These are phyloP conservation scores for Biscogniauxia sp. DNA, from an alignment of 2,329 filamentous ascomycete species.

Conservation along the genomic window DNA sequence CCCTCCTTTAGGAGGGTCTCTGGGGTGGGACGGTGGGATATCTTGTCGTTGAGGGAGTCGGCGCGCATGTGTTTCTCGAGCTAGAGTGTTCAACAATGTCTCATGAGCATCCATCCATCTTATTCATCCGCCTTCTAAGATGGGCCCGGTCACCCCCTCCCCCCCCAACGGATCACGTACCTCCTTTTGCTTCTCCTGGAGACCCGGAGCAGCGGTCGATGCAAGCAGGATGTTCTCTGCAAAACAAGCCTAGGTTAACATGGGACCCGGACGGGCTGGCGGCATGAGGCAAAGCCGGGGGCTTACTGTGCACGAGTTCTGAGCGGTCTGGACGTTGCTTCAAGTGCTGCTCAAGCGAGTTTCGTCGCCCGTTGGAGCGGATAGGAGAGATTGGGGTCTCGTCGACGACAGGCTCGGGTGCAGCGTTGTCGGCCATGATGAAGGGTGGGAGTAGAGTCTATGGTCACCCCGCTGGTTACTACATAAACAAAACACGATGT, in stretches of 20 bases:
- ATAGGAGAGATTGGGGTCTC: slow-evolving; percentile 57
- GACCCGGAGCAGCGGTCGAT: slow-evolving; percentile 71
- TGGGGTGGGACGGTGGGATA: slow-evolving; percentile 72
- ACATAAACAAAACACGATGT: neutral
- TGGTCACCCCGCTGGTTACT: neutral
- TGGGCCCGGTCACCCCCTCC: too few species aligned
- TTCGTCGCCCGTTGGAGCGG: slow-evolving; percentile 52
- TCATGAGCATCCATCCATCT: neutral
- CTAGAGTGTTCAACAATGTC: slow-evolving; percentile 27
- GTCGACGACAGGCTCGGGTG: slow-evolving; percentile 41
- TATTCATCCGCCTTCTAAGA: too few species aligned
- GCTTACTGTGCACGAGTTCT: slow-evolving; percentile 74
- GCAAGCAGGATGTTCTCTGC: slow-evolving; percentile 83
- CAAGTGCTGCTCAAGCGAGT: slow-evolving; percentile 72
- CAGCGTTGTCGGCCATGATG: slow-evolving; percentile 35
- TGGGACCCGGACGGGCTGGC: too few species aligned
- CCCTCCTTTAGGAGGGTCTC: slow-evolving; percentile 77
- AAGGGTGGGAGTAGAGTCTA: neutral
- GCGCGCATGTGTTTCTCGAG: slow-evolving; percentile 85
- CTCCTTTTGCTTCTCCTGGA: slow-evolving; percentile 79
- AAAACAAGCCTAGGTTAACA: slow-evolving; percentile 5
- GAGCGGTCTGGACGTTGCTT: slow-evolving; percentile 72
- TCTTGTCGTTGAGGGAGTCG: slow-evolving; percentile 83
- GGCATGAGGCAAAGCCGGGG: neutral
- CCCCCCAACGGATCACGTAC: slow-evolving; percentile 32